These are phyloP conservation scores for Prunus kanzakura DNA, from an alignment of 306 rosid species.

Conservation along the genomic window DNA sequence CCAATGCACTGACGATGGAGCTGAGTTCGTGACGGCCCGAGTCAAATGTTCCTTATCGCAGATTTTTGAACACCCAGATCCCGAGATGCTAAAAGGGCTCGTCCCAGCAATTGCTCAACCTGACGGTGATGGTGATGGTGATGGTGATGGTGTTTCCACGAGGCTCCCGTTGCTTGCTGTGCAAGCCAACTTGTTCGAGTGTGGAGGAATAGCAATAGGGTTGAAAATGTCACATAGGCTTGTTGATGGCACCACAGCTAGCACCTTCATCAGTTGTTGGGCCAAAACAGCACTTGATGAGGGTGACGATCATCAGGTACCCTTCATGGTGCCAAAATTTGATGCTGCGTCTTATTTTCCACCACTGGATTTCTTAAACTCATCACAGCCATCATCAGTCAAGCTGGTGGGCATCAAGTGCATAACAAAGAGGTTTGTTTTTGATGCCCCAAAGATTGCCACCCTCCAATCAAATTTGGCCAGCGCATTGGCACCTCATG, in stretches of 20 bases:
- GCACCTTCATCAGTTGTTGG: neutral
- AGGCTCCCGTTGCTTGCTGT: neutral
- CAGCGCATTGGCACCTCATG: neutral
- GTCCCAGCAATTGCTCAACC: neutral
- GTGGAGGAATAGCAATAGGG: constrained; percentile 4
- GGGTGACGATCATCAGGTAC: too few species aligned
- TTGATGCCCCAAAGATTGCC: neutral
- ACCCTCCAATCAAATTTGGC: neutral
- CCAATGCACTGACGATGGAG: constrained; percentile 17
- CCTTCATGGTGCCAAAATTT: neutral
- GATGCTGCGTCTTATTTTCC: constrained; percentile 2
- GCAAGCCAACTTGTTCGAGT: neutral
- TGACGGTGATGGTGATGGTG: too few species aligned
- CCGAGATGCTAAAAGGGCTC: constrained; percentile 3
- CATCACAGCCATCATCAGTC: neutral
- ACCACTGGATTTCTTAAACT: neutral
- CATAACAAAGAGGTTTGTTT: constrained; percentile 16
- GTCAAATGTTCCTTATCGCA: neutral
- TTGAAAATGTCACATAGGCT: neutral
- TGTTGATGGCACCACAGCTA: neutral
- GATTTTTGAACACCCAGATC: neutral
- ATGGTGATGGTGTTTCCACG: neutral
- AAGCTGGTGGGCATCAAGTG: neutral
- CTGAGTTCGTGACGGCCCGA: constrained; percentile 2
- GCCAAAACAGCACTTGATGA: neutral